phyloP scores from a whole-genome alignment of 495 filamentous ascomycete genomes.

The Xylaria castorea region DNA sequence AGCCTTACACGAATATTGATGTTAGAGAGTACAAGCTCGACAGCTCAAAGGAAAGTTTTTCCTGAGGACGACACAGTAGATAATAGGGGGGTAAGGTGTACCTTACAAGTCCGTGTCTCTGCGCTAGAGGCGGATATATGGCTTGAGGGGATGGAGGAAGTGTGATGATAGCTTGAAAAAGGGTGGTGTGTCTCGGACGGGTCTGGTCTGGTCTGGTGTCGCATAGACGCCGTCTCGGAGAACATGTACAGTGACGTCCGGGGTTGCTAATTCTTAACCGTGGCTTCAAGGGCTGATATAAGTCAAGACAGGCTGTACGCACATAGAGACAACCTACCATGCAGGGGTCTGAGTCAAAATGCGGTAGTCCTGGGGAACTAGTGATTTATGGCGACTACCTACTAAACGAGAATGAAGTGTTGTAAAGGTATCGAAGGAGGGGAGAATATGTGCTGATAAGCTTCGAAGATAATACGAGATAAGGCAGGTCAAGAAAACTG shows the following conservation, averaged over 20 bases:
- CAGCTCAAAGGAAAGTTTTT: neutral
- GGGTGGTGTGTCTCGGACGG: slow-evolving; percentile 35
- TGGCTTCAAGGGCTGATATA: slow-evolving; percentile 29
- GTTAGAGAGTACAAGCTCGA: slow-evolving; percentile 30
- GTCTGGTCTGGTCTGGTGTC: slow-evolving; percentile 29
- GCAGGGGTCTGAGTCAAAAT: slow-evolving; percentile 10
- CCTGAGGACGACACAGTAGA: neutral
- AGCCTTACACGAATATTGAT: slow-evolving; percentile 32
- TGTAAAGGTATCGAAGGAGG: neutral
- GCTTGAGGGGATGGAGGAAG: neutral
- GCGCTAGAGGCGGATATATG: slow-evolving; percentile 3
- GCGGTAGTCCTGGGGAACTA: neutral
- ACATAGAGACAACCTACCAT: slow-evolving; percentile 22
- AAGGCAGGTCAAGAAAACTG: neutral
- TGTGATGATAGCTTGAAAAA: slow-evolving; percentile 27
- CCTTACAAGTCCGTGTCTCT: slow-evolving; percentile 16
- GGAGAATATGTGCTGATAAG: neutral
- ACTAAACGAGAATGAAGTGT: neutral
- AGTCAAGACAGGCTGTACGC: slow-evolving; percentile 12
- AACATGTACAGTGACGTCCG: slow-evolving; percentile 32
- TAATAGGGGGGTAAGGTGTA: neutral
- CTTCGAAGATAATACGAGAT: neutral
- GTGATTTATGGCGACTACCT: neutral
- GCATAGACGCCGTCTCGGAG: slow-evolving; percentile 20
- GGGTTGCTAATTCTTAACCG: slow-evolving; percentile 30